Evolutionary conservation across 768 basidiomycete genomes (phyloP).

Genomic region (Suillus decipiens): DNA sequence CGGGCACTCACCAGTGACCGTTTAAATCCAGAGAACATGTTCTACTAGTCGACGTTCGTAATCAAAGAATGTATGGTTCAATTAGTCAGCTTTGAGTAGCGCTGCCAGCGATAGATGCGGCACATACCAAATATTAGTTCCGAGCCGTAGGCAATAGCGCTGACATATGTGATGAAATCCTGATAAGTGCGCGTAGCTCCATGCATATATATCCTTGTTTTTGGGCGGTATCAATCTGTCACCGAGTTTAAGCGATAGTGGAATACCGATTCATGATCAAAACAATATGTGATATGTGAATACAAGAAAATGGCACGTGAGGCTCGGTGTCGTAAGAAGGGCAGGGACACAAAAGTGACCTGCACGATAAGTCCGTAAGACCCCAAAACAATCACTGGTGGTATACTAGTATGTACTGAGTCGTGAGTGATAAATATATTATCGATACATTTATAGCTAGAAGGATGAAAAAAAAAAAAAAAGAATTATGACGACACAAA

Average conservation of each 20-base stretch:
- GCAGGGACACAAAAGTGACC: background rate
- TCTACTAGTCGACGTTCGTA: background rate
- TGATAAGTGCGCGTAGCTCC: background rate
- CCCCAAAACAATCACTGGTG: background rate
- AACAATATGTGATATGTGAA: background rate
- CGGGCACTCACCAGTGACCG: constrained; percentile 32
- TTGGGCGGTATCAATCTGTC: background rate
- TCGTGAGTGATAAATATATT: constrained; percentile 2
- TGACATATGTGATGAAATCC: background rate
- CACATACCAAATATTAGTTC: background rate
- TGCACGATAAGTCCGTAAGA: background rate
- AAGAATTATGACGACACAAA: background rate
- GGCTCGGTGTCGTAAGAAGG: background rate
- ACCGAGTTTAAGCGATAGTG: background rate
- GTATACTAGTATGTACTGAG: constrained; percentile 7
- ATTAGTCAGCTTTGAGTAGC: background rate
- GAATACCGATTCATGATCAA: background rate
- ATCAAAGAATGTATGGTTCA: background rate
- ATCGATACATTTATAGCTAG: constrained; percentile 2
- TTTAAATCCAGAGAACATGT: constrained; percentile 41
- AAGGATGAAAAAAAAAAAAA: too few relatives aligned
- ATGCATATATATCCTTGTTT: background rate
- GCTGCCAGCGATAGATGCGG: background rate
- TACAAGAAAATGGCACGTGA: constrained; percentile 6
- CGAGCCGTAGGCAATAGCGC: background rate